Evolutionary conservation across 2,329 filamentous ascomycete genomes (phyloP).

Genomic region (Atkinsonella hypoxylon): DNA sequence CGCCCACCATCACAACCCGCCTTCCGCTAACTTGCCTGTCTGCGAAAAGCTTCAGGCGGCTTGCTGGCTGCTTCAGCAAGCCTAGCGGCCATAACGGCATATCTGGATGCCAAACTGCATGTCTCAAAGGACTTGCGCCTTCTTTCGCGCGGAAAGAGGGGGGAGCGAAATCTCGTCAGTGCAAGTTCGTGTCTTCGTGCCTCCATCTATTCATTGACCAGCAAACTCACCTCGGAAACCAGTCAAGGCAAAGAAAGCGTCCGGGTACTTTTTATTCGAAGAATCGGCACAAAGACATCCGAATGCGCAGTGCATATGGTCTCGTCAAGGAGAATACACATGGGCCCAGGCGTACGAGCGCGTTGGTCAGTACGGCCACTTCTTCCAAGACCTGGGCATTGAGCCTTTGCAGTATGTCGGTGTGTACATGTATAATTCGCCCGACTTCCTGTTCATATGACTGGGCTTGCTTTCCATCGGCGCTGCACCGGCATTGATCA

Average conservation of each 20-base stretch:
- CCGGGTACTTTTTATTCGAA: conserved; percentile 5
- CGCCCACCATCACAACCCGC: not conserved
- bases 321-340: conserved; percentile 5
- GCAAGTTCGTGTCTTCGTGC: not conserved
- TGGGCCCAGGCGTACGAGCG: conserved; percentile 5
- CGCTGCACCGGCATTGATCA: conserved; percentile 6
- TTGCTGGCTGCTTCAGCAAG: conserved; percentile 2
- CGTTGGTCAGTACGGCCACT: conserved; percentile 7
- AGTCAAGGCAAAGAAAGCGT: conserved; percentile 5
- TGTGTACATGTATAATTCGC: conserved; percentile 7
- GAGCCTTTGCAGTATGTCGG: conserved; percentile 4
- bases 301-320: conserved; percentile 6
- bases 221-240: not conserved
- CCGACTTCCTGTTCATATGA: conserved; percentile 6
- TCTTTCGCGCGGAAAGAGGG: not conserved
- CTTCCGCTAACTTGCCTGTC: not conserved
- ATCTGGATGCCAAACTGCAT: conserved; percentile 6
- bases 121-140: conserved; percentile 2
- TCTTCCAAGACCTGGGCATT: conserved; percentile 4
- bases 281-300: not conserved
- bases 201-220: not conserved
- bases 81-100: conserved; percentile 3
- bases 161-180: not conserved
- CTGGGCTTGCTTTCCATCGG: conserved; percentile 8
- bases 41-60: not conserved